Conservation (phyloP, 2,329 filamentous ascomycete genomes). For the Arthrobotrys pseudoclavata region DNA sequence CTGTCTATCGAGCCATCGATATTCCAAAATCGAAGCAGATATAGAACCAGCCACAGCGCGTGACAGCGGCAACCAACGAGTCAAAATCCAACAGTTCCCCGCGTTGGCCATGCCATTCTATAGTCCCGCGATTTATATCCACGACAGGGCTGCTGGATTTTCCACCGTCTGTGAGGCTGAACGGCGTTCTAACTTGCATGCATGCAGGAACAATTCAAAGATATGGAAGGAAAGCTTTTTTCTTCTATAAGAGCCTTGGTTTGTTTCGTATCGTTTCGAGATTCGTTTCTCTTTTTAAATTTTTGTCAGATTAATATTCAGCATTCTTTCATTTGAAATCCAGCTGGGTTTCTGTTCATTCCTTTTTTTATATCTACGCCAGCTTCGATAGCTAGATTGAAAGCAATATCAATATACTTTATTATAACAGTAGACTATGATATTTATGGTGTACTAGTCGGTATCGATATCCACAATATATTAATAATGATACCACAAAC, state of each 20-base stretch:
- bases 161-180: conserved; percentile 20
- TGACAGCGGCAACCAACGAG: conserved; percentile 27
- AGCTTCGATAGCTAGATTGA: background rate
- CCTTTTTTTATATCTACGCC: background rate
- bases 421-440: background rate
- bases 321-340: background rate
- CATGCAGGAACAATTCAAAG: conserved; percentile 1
- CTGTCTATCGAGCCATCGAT: too few species aligned
- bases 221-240: conserved; percentile 5
- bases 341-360: background rate
- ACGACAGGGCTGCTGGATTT: conserved; percentile 7
- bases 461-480: background rate
- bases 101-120: background rate
- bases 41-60: conserved; percentile 9
- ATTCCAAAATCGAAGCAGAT: background rate
- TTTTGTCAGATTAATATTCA: background rate
- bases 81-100: conserved; percentile 15
- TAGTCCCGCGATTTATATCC: too few species aligned
- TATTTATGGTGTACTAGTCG: too few species aligned
- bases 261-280: background rate
- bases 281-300: background rate
- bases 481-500: background rate
- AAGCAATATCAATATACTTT: too few species aligned
- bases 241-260: conserved; percentile 16
- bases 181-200: conserved; percentile 1